Base-by-base conservation (phyloP, 208 protist genomes). In the Lotmaria passim region DNA sequence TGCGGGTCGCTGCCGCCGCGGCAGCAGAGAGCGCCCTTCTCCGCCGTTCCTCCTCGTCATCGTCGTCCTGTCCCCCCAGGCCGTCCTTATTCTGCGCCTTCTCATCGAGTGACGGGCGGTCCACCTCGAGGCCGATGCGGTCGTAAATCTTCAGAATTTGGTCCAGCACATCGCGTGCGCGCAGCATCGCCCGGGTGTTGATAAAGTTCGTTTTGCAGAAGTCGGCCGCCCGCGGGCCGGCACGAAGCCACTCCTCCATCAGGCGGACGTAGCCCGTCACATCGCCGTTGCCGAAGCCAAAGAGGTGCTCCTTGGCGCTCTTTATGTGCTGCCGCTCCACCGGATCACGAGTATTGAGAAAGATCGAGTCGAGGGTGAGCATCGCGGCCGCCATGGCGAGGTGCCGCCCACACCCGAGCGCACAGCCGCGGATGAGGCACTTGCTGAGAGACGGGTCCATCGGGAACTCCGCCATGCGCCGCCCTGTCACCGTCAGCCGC, bases 391-490 rank as follows among this genome's bases (percentile, higher is more conserved):
- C 89, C 72, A 94, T 96, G 0, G 88, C 86, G 81, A 97, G 92
- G 68, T 97, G 90, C 39, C 96, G 79, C 43, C 87, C 79, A 57
- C 91, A 97, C 21, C 80, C 80, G 30, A 95, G 79, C 19, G 75
- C 69, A 33, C 82, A 79, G 17, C 83, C 85, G 10, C 77, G 79
- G 58, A 98, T 78, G 39, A 98, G 81, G 64, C 90, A 90, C 77
- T 99, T 99, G 43, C 96, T 92, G 6, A 99, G 79, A 72, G 98
- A 97, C 26, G 99, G 98, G 60, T 99, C 98, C 60, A 99, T 78
- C 64, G 99, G 98, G 72, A 99, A 99, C 77, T 99, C 98, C 5
- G 98, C 82, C 98, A 99, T 99, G 39, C 94, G 93, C n/a, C 86
- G 55, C 0, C 99, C 99, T 1, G 97, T 85, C 14, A 95, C 83